Percentiles rank a stretch among this genome's conserved stretches.
Conservation (phyloP, 768 basidiomycete genomes). For the Podaxis mareebaensis region DNA sequence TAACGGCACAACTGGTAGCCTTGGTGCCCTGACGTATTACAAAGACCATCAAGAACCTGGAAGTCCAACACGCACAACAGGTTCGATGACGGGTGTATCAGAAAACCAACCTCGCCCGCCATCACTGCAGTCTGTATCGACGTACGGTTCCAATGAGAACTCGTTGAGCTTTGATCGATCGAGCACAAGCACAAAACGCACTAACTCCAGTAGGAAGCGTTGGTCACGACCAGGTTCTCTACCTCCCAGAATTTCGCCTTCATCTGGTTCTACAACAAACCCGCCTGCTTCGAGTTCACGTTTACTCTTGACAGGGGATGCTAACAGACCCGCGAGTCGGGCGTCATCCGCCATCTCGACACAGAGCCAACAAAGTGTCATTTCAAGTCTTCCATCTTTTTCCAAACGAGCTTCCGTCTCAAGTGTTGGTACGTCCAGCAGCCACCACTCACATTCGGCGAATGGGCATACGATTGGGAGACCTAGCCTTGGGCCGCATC, state of each 20-base stretch:
- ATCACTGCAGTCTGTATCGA: constrained; percentile 47
- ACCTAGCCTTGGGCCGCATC: constrained; percentile 32
- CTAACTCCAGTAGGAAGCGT: constrained; percentile 36
- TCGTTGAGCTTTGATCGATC: constrained; percentile 34
- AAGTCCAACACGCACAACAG: constrained; percentile 23
- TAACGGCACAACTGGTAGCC: constrained; percentile 8
- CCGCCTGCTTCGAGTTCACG: constrained; percentile 31
- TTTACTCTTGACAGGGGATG: constrained; percentile 31
- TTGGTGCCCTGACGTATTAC: constrained; percentile 13
- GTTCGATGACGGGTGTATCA: constrained; percentile 37
- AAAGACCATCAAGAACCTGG: constrained; percentile 6
- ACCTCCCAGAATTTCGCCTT: constrained; percentile 57
- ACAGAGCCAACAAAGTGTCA: constrained; percentile 42
- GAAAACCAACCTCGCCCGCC: constrained; percentile 40
- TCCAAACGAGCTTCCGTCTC: constrained; percentile 55
- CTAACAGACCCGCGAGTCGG: constrained; percentile 36
- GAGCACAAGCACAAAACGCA: constrained; percentile 36
- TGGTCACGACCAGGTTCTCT: constrained; percentile 56
- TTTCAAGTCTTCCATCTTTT: constrained; percentile 49
- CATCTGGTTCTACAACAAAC: constrained; percentile 56
- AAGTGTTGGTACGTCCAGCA: constrained; percentile 43
- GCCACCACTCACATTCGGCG: constrained; percentile 23
- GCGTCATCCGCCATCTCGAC: constrained; percentile 38
- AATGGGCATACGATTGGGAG: constrained; percentile 18
- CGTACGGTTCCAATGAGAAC: constrained; percentile 42